Evolutionary conservation across 805 yeast species (phyloP).

Genomic region (Suhomyces tanzawaensis): DNA sequence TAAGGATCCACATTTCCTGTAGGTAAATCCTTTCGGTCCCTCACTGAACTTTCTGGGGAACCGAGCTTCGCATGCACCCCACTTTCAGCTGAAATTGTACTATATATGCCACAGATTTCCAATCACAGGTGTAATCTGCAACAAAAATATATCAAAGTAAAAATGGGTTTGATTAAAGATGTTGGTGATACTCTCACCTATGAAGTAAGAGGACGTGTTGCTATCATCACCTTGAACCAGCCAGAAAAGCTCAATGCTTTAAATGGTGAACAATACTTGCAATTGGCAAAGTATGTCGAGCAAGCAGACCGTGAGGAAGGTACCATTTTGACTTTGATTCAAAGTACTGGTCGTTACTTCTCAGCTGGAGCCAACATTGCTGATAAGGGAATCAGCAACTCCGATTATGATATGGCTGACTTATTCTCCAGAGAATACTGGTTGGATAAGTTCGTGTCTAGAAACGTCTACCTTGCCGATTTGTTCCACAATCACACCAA

Average conservation of each 20-base stretch:
- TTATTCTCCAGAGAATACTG: constrained; percentile 43
- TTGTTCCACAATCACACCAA: constrained; percentile 69
- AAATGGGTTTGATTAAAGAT: constrained; percentile 1
- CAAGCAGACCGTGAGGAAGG: constrained; percentile 60
- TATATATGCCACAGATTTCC: not conserved
- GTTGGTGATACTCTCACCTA: constrained; percentile 24
- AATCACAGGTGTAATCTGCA: not conserved
- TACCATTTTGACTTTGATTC: constrained; percentile 63
- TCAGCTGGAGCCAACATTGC: constrained; percentile 82
- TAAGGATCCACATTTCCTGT: too few species aligned
- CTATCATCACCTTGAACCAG: constrained; percentile 63
- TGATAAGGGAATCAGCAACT: constrained; percentile 30
- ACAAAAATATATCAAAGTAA: not conserved
- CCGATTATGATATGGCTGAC: constrained; percentile 24
- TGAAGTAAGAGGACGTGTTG: constrained; percentile 46
- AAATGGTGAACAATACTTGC: constrained; percentile 59
- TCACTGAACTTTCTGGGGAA: not conserved
- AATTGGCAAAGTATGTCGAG: constrained; percentile 57
- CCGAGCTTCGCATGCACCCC: constrained; percentile 1
- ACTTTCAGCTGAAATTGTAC: constrained; percentile 2
- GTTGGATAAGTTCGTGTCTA: constrained; percentile 60
- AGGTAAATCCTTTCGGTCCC: too few species aligned
- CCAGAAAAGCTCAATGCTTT: constrained; percentile 67
- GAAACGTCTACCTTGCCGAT: constrained; percentile 68
- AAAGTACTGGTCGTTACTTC: constrained; percentile 71